Conservation (phyloP, 1,284 basidiomycete species). For the Testicularia cyperi region DNA sequence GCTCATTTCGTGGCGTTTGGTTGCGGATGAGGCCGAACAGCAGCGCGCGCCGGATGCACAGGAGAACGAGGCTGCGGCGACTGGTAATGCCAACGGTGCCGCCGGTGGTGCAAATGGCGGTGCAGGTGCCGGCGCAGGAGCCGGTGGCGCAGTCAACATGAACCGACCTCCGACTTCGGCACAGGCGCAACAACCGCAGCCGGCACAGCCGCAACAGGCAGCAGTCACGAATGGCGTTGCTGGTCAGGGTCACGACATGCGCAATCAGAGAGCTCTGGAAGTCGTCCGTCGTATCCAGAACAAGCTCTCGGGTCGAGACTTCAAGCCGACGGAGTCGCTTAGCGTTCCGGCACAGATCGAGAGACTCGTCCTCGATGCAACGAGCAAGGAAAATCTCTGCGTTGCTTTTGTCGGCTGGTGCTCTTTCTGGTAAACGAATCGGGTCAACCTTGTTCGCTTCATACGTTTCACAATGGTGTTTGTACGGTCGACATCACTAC, state of each 20-base stretch:
- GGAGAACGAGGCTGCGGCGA: conserved; percentile 46
- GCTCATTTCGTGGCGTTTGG: conserved; percentile 65
- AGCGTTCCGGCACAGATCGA: conserved; percentile 52
- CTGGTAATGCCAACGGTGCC: conserved; percentile 4
- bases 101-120: background rate
- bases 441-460: background rate
- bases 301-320: conserved; percentile 56
- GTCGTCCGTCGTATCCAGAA: conserved; percentile 58
- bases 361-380: conserved; percentile 54
- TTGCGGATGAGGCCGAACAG: conserved; percentile 42
- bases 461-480: no score
- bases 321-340: conserved; percentile 45
- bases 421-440: conserved; percentile 42
- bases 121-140: conserved; percentile 5
- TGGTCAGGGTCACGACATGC: conserved; percentile 33
- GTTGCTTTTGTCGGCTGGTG: conserved; percentile 58
- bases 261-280: conserved; percentile 54
- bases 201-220: background rate
- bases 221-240: no score
- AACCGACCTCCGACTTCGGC: conserved; percentile 1
- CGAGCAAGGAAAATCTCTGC: conserved; percentile 54
- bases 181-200: background rate
- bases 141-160: background rate
- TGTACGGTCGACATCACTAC: no score
- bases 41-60: conserved; percentile 50